These are phyloP conservation scores for Pezicula neosporulosa DNA, from an alignment of 2,329 filamentous ascomycete species.

Conservation along the genomic window DNA sequence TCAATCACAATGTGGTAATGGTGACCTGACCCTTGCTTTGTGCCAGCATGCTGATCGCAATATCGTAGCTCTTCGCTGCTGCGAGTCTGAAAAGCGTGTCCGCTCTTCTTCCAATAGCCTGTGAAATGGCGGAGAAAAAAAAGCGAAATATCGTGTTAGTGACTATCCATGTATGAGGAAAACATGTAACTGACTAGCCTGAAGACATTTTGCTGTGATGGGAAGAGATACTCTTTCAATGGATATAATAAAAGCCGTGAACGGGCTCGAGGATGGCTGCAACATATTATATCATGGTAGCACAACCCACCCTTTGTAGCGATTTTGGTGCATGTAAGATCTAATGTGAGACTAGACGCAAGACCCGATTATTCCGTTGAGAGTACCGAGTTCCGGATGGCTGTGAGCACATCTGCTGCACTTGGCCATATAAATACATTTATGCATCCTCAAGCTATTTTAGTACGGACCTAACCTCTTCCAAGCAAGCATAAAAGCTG, in stretches of 20 bases:
- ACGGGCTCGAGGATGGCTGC: slow-evolving; percentile 73
- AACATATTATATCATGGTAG: slow-evolving; percentile 56
- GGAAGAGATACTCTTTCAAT: slow-evolving; percentile 69
- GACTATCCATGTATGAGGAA: not conserved
- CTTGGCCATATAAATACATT: slow-evolving; percentile 71
- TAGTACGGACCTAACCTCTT: slow-evolving; percentile 9
- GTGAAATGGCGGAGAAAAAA: slow-evolving; percentile 72
- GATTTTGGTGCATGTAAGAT: not conserved
- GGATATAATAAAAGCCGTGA: slow-evolving; percentile 68
- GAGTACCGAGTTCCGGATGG: slow-evolving; percentile 69
- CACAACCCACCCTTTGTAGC: slow-evolving; percentile 25
- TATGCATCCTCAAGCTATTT: slow-evolving; percentile 69
- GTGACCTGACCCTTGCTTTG: not conserved
- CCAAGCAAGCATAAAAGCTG: not conserved
- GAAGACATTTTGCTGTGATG: slow-evolving; percentile 69
- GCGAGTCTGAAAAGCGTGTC: slow-evolving; percentile 71
- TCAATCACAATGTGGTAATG: slow-evolving; percentile 66
- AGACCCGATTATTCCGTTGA: slow-evolving; percentile 69
- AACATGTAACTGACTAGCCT: not conserved
- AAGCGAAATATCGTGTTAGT: slow-evolving; percentile 60
- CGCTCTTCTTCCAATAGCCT: slow-evolving; percentile 75
- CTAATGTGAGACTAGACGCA: slow-evolving; percentile 52
- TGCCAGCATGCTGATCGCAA: slow-evolving; percentile 6
- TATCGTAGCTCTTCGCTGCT: slow-evolving; percentile 62
- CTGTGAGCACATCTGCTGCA: slow-evolving; percentile 58